Evolutionary conservation across 208 protist species (phyloP).

Genomic region (Wallacemonas collosoma): DNA sequence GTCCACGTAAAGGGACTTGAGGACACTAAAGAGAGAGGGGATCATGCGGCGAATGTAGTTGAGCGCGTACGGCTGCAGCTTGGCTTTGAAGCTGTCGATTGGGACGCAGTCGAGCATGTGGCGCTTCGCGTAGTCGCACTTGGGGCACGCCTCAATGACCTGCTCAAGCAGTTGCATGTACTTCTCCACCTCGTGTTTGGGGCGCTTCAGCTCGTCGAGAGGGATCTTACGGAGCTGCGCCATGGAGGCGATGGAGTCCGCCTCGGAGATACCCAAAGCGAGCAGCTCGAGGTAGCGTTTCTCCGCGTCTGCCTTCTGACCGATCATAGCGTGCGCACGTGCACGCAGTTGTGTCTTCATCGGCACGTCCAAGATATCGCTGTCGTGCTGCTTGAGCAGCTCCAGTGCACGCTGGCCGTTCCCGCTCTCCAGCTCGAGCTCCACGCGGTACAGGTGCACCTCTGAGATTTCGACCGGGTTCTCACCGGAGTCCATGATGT

Average conservation of each 20-base stretch:
- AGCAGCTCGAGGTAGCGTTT: slow-evolving; percentile 82
- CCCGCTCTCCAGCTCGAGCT: slow-evolving; percentile 71
- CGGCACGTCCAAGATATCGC: slow-evolving; percentile 61
- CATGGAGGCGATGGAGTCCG: slow-evolving; percentile 80
- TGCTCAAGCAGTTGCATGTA: slow-evolving; percentile 77
- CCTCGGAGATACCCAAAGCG: slow-evolving; percentile 58
- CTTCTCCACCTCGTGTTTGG: slow-evolving; percentile 48
- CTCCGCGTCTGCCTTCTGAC: slow-evolving; percentile 76
- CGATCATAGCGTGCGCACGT: slow-evolving; percentile 68
- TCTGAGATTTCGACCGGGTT: slow-evolving; percentile 76
- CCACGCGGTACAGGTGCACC: slow-evolving; percentile 68
- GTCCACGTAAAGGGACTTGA: slow-evolving; percentile 92
- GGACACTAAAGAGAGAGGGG: slow-evolving; percentile 92
- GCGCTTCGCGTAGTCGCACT: slow-evolving; percentile 63
- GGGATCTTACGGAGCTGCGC: slow-evolving; percentile 79
- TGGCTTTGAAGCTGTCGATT: slow-evolving; percentile 63
- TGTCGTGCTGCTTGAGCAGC: slow-evolving; percentile 78
- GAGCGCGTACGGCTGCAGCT: slow-evolving; percentile 49
- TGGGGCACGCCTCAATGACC: slow-evolving; percentile 48
- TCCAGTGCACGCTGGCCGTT: slow-evolving; percentile 62
- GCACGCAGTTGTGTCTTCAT: slow-evolving; percentile 68
- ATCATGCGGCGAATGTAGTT: slow-evolving; percentile 89
- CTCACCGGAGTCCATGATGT: slow-evolving; percentile 79
- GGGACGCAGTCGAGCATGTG: slow-evolving; percentile 80
- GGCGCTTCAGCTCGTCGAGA: slow-evolving; percentile 57